Base-by-base conservation (phyloP, 2,329 filamentous ascomycete genomes). In the Didymella pomorum region DNA sequence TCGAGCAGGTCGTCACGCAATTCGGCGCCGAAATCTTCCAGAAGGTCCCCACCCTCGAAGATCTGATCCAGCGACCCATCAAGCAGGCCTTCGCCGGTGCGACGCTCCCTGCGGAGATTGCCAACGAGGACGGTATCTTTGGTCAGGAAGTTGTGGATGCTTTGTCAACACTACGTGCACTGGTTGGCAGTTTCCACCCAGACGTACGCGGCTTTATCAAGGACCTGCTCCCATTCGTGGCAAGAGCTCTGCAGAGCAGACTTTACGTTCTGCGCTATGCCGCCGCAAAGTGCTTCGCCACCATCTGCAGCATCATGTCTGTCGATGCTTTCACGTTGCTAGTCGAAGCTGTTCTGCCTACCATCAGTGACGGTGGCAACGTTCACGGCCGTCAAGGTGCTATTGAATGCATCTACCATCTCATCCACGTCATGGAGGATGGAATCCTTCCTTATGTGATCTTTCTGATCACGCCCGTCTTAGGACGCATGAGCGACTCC, bases 371-470 rank as follows among this genome's bases (percentile, higher is more conserved):
- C 69, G 90, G 92, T 1, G 79, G 96, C 59, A 94, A 99, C 70
- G 84, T 97, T 28, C 89, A 92, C 72, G 90, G 89, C 79, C 89
- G 95, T 37, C 95, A 99, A 80, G 95, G 95, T 62, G 93, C 92
- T 6, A 95, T 96, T 56, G 95, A 99, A 78, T 92, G 88, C 68
- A 91, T 99, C 59, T 99, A 99, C 74, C 95, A 99, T 77, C 82
- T 99, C 58, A 99, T 99, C 64, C 92, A 96, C 60, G 93, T 97
- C 50, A 99, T 99, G 95, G 95, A 96, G 62, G 95, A 98, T 74
- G 86, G 87, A 35, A 99, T 99, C 56, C 80, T 99, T 28, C 95
- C 96, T 3, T 99, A 99, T 71, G 95, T 99, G 63, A 97, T 99
- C 70, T 99, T 99, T 86, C 86, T 99, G 65, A 96, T 99, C 58